A percentile compares a stretch with the other conserved stretches of the same genome.
phyloP scores from a whole-genome alignment of 352 stramenopile genomes.

The Thraustochytrium striatum region DNA sequence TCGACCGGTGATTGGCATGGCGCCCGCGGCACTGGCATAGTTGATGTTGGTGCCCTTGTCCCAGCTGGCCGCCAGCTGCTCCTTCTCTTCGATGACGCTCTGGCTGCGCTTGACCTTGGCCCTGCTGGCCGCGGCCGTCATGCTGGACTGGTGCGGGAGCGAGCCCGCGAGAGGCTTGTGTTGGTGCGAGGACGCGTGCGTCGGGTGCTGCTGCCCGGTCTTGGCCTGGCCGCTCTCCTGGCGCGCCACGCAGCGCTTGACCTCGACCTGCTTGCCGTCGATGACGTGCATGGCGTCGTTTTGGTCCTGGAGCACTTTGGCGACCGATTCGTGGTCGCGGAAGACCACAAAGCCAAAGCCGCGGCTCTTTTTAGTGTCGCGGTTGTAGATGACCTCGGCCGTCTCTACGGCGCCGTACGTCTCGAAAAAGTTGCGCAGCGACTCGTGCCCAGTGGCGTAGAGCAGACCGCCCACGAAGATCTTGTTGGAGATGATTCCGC shows the following conservation, averaged over 20 bases:
- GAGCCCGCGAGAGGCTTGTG: too few species aligned
- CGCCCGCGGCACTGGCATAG: too few species aligned
- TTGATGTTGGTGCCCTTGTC: too few species aligned
- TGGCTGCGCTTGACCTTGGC: too few species aligned
- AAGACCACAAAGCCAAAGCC: slow-evolving; percentile 86
- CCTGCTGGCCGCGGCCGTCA: too few species aligned
- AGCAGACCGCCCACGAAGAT: slow-evolving; percentile 82
- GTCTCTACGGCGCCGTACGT: slow-evolving; percentile 80
- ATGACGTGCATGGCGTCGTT: slow-evolving; percentile 34
- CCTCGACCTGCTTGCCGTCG: slow-evolving; percentile 47
- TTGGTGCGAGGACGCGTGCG: too few species aligned
- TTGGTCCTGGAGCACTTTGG: slow-evolving; percentile 31
- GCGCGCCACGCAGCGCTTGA: slow-evolving; percentile 47
- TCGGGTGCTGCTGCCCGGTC: too few species aligned
- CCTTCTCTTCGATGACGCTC: too few species aligned
- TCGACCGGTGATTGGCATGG: too few species aligned
- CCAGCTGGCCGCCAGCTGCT: too few species aligned
- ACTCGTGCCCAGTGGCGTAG: slow-evolving; percentile 67
- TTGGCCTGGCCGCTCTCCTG: too few species aligned
- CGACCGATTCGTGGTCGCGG: slow-evolving; percentile 45
- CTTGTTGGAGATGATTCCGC: slow-evolving; percentile 58
- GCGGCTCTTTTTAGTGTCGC: slow-evolving; percentile 82
- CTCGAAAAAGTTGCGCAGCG: slow-evolving; percentile 70
- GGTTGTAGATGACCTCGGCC: slow-evolving; percentile 84
- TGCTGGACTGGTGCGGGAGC: too few species aligned